Conservation (phyloP, 2,329 filamentous ascomycete species). For the Botrytis medusae region DNA sequence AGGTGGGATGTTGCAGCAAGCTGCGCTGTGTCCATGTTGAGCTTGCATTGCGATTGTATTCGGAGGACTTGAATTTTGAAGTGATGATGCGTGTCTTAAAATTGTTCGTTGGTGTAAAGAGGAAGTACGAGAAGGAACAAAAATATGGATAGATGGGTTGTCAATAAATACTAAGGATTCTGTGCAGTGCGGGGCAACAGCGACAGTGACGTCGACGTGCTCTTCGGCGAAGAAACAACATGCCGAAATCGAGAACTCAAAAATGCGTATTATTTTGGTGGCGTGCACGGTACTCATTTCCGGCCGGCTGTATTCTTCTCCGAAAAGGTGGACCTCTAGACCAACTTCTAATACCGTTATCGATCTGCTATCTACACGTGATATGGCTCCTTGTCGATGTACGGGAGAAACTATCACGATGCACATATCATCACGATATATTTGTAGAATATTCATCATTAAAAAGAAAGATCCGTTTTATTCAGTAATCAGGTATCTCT, state of each 20-base stretch:
- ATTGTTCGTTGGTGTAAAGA: background rate
- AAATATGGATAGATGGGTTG: background rate
- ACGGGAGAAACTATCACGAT: background rate
- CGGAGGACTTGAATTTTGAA: background rate
- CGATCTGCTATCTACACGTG: constrained; percentile 13
- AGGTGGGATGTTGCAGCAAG: constrained; percentile 60
- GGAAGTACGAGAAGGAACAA: background rate
- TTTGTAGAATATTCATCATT: background rate
- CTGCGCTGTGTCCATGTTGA: constrained; percentile 50
- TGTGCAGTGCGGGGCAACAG: constrained; percentile 10
- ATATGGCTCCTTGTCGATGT: background rate
- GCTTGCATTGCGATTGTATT: constrained; percentile 22
- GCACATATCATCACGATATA: background rate
- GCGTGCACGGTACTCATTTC: too few species aligned
- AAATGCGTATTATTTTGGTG: too few species aligned
- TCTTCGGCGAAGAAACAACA: too few species aligned
- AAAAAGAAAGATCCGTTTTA: background rate
- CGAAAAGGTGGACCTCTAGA: background rate
- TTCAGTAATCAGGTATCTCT: background rate
- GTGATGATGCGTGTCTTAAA: background rate
- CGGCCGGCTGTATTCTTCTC: too few species aligned
- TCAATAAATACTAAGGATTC: background rate
- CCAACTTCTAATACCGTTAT: background rate
- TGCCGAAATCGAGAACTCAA: too few species aligned
- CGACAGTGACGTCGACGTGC: constrained; percentile 13